Evolutionary conservation across 148 eudicot species (phyloP).

Genomic region (Rhododendron molle): DNA sequence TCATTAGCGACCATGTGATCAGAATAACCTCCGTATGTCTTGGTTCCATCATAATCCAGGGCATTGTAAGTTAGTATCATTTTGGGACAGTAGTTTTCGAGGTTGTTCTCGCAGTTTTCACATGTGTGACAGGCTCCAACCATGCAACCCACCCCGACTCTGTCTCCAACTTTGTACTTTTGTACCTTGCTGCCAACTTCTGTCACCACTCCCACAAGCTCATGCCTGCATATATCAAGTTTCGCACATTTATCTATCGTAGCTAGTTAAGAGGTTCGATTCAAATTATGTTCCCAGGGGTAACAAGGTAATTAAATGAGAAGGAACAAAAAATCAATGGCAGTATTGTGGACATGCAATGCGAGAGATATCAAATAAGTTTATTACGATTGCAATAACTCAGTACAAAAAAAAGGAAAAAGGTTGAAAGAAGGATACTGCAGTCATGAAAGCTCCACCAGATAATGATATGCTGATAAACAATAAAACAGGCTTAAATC

Average conservation of each 20-base stretch:
- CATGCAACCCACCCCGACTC: conserved; percentile 18
- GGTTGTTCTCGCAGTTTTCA: neutral
- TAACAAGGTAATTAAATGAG: neutral
- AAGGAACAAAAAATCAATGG: neutral
- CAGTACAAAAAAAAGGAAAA: neutral
- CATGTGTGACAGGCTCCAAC: conserved; percentile 14
- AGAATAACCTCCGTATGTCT: conserved; percentile 36
- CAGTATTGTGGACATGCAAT: neutral
- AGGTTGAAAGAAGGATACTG: neutral
- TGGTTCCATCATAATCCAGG: conserved; percentile 15
- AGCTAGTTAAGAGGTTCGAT: neutral
- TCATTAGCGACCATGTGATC: conserved; percentile 29
- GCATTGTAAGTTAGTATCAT: neutral
- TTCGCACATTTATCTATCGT: neutral
- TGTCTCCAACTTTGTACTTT: conserved; percentile 16
- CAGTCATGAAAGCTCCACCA: too few relatives aligned
- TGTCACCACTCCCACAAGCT: conserved; percentile 8
- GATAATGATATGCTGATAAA: too few relatives aligned
- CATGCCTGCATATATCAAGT: neutral
- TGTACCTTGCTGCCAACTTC: conserved; percentile 15
- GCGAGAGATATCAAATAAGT: neutral
- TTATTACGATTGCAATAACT: neutral
- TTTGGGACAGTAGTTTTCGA: conserved; percentile 15
- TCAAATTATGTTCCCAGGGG: neutral
- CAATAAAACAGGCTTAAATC: too few relatives aligned